Conservation (phyloP, 805 yeast species). For the Isabelozyma rhagii region DNA sequence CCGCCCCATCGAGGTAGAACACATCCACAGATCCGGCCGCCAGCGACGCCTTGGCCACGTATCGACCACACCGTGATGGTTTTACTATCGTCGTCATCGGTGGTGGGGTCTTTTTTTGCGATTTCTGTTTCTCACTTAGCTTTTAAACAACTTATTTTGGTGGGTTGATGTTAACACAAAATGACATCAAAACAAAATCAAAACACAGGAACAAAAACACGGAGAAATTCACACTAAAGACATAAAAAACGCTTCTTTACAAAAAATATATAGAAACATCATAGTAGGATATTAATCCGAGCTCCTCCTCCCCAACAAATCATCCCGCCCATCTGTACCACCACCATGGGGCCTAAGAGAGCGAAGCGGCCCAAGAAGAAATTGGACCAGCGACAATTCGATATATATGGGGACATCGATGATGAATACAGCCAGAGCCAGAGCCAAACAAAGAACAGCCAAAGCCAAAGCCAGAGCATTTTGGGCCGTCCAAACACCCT, state of each 20-base stretch:
- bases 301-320: too few species aligned
- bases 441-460: not conserved
- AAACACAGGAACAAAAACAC: not conserved
- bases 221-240: not conserved
- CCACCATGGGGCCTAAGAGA: too few species aligned
- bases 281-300: too few species aligned
- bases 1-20: slow-evolving; percentile 1
- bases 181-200: not conserved
- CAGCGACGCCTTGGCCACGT: not conserved
- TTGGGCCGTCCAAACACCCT: not conserved
- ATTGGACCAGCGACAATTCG: not conserved
- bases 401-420: not conserved
- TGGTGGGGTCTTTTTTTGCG: not conserved
- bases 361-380: not conserved
- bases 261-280: too few species aligned
- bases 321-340: too few species aligned
- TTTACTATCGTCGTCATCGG: not conserved
- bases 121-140: not conserved
- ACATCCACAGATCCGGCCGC: slow-evolving; percentile 4
- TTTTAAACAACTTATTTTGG: too few species aligned
- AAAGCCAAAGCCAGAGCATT: not conserved
- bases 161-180: not conserved
- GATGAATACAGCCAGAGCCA: not conserved
- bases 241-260: too few species aligned
- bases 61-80: not conserved